Evolutionary conservation across 148 eudicot genomes (phyloP).

Genomic region (Pouteria glomerata): DNA sequence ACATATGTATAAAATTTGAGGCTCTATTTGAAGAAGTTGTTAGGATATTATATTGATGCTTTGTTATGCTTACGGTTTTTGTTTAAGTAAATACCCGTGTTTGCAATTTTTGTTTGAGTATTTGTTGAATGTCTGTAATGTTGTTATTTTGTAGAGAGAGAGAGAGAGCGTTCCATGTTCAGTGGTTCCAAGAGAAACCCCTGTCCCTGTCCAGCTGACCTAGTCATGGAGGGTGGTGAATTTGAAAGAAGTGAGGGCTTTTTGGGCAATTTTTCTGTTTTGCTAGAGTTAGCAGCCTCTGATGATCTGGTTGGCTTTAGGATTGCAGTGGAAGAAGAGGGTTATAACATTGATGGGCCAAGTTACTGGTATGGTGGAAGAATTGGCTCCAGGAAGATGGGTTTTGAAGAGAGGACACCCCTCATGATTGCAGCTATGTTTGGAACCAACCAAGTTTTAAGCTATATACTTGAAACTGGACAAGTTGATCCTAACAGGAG

Average conservation of each 20-base stretch:
- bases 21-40: too few species aligned
- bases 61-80: too few species aligned
- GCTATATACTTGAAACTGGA: conserved; percentile 45
- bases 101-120: too few species aligned
- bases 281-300: conserved; percentile 71
- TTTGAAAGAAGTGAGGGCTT: conserved; percentile 12
- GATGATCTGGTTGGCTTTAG: conserved; percentile 60
- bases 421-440: conserved; percentile 83
- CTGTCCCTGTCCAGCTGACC: too few species aligned
- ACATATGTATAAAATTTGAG: too few species aligned
- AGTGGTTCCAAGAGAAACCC: too few species aligned
- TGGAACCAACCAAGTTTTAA: conserved; percentile 61
- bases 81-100: too few species aligned
- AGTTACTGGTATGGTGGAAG: conserved; percentile 75
- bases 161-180: too few species aligned
- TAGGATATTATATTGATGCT: too few species aligned
- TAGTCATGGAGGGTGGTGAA: conserved; percentile 48
- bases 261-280: conserved; percentile 17
- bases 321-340: conserved; percentile 50
- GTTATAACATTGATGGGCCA: conserved; percentile 41
- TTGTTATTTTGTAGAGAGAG: too few species aligned
- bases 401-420: conserved; percentile 80
- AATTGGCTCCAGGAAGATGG: conserved; percentile 77
- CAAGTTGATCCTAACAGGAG: conserved; percentile 62
- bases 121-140: too few species aligned